Percentiles rank a stretch among this genome's conserved stretches.
phyloP scores from a whole-genome alignment of 2,329 filamentous ascomycete genomes.

The Nigrograna mackinnonii region DNA sequence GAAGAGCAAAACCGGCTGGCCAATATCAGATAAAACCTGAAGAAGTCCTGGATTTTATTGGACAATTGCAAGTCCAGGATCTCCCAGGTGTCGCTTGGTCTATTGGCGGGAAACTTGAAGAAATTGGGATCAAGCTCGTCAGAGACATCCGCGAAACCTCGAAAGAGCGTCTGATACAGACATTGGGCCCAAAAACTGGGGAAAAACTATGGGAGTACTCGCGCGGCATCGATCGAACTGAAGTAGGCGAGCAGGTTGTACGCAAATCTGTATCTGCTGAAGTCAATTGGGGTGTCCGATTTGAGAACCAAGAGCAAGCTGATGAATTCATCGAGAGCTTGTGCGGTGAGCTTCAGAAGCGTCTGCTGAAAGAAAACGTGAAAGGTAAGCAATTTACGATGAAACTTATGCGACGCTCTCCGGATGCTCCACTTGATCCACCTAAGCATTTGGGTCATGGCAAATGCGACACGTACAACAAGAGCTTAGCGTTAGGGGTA shows the following conservation, averaged over 20 bases:
- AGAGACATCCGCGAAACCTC: slow-evolving; percentile 79
- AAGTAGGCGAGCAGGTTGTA: slow-evolving; percentile 82
- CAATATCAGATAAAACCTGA: slow-evolving; percentile 88
- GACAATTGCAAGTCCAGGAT: slow-evolving; percentile 74
- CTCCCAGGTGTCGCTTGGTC: slow-evolving; percentile 93
- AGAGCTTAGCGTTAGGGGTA: slow-evolving; percentile 79
- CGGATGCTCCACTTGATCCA: slow-evolving; percentile 87
- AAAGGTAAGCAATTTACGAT: slow-evolving; percentile 88
- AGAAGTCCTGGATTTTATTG: slow-evolving; percentile 75
- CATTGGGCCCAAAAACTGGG: slow-evolving; percentile 88
- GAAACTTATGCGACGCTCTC: slow-evolving; percentile 89
- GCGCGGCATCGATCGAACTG: slow-evolving; percentile 80
- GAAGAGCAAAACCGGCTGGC: slow-evolving; percentile 92
- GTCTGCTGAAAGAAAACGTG: slow-evolving; percentile 80
- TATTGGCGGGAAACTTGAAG: slow-evolving; percentile 84
- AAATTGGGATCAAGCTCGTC: slow-evolving; percentile 79
- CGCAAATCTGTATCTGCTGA: slow-evolving; percentile 96
- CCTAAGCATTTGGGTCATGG: slow-evolving; percentile 94
- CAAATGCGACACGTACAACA: slow-evolving; percentile 93
- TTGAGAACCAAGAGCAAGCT: slow-evolving; percentile 87
- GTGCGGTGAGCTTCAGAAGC: slow-evolving; percentile 80
- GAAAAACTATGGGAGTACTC: slow-evolving; percentile 90
- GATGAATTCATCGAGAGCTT: slow-evolving; percentile 89
- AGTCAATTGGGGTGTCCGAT: slow-evolving; percentile 97
- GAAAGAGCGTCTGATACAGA: slow-evolving; percentile 73